These are phyloP conservation scores for Nephelium lappaceum DNA, from an alignment of 345 rosid genomes.

Conservation along the genomic window DNA sequence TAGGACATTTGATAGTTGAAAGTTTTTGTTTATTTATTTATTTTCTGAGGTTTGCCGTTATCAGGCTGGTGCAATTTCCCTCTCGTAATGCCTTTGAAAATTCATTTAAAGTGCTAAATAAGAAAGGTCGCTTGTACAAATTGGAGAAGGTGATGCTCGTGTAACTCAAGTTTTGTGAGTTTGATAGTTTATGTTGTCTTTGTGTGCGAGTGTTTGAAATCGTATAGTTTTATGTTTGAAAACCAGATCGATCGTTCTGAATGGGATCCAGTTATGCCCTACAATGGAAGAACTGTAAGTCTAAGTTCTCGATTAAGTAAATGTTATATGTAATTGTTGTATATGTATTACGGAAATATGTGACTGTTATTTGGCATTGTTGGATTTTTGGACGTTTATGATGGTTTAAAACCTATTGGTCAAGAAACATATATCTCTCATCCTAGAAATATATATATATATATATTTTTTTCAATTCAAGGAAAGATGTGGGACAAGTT, in stretches of 20 bases:
- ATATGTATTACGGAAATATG: neutral
- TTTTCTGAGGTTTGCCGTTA: constrained; percentile 6
- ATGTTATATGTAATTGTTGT: neutral
- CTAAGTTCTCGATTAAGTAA: neutral
- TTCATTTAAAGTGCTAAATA: constrained; percentile 42
- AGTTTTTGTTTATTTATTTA: neutral
- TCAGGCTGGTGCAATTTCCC: constrained; percentile 65
- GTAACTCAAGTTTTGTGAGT: neutral
- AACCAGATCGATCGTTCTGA: constrained; percentile 49
- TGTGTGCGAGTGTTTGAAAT: neutral
- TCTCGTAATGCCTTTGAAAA: constrained; percentile 40
- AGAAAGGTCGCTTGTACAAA: constrained; percentile 54
- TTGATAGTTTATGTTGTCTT: neutral
- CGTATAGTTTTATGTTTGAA: constrained; percentile 3
- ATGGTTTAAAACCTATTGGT: neutral
- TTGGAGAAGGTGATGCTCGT: constrained; percentile 58
- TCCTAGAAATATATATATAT: neutral
- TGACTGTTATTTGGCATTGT: neutral
- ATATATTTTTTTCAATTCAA: neutral
- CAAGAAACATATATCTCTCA: neutral
- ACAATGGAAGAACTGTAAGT: constrained; percentile 76
- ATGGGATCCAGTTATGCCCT: constrained; percentile 54
- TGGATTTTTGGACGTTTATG: neutral
- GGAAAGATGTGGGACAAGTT: neutral
- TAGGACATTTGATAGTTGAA: neutral